Evolutionary conservation across 805 yeast genomes (phyloP).

Genomic region (Zygosaccharomyces bisporus): DNA sequence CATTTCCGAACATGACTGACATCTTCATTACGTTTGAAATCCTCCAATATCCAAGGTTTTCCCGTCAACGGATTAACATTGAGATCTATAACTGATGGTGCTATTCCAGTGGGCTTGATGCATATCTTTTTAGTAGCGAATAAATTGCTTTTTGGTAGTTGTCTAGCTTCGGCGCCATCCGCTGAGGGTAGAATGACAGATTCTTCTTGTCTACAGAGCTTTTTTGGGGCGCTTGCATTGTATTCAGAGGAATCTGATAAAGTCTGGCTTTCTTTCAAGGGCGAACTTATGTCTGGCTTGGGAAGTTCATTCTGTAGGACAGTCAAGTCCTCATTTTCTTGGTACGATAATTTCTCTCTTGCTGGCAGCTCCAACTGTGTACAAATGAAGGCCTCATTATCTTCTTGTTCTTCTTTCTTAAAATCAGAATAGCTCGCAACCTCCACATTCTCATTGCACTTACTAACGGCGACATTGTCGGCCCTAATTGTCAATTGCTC

Average conservation of each 20-base stretch:
- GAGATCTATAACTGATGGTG: slow-evolving; percentile 11
- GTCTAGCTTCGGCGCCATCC: not conserved
- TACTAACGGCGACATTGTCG: too few species aligned
- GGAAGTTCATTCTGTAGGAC: not conserved
- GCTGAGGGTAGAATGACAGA: not conserved
- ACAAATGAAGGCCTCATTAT: slow-evolving; percentile 23
- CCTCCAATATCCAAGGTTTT: slow-evolving; percentile 36
- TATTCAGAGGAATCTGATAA: slow-evolving; percentile 8
- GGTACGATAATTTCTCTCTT: slow-evolving; percentile 8
- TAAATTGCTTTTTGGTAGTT: not conserved
- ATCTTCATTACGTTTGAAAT: slow-evolving; percentile 30
- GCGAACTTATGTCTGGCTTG: slow-evolving; percentile 15
- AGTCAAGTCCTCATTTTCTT: slow-evolving; percentile 1
- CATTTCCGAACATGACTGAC: slow-evolving; percentile 13
- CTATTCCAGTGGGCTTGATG: not conserved
- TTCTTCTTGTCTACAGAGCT: not conserved
- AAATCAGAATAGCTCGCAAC: too few species aligned
- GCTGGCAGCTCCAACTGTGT: slow-evolving; percentile 23
- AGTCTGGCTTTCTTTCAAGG: slow-evolving; percentile 13
- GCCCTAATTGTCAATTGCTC: not conserved
- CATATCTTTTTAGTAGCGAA: slow-evolving; percentile 6
- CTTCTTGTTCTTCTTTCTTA: slow-evolving; percentile 10
- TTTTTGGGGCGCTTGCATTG: not conserved
- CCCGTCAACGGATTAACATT: slow-evolving; percentile 28
- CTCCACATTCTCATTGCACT: not conserved